A percentile compares a stretch with the other conserved stretches of the same genome.
These are phyloP conservation scores for Ganoderma lucidum DNA, from an alignment of 1,284 basidiomycete genomes.

Conservation along the genomic window DNA sequence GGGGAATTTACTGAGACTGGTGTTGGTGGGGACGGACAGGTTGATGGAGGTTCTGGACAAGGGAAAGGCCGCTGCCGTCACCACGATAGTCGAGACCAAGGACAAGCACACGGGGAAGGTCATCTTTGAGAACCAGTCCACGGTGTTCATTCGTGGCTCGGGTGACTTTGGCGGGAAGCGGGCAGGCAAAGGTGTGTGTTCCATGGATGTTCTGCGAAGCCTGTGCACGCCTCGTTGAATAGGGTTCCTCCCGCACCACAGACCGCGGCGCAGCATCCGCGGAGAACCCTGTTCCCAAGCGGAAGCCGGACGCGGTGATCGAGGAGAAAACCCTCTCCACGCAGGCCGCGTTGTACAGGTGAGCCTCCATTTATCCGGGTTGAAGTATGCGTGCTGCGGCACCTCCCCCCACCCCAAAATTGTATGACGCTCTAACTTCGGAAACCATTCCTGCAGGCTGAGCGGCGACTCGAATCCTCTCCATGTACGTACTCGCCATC, in stretches of 20 bases:
- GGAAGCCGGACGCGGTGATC: conserved; percentile 83
- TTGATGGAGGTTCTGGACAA: conserved; percentile 87
- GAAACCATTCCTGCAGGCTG: conserved; percentile 52
- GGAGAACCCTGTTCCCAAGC: conserved; percentile 82
- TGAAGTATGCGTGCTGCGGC: background rate
- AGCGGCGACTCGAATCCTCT: conserved; percentile 94
- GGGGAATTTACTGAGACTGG: background rate
- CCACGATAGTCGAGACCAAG: conserved; percentile 79
- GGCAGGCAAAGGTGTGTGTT: conserved; percentile 71
- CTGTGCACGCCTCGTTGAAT: background rate
- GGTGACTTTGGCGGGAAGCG: conserved; percentile 97
- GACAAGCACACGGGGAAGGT: conserved; percentile 83
- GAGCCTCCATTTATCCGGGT: conserved; percentile 31
- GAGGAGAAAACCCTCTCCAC: conserved; percentile 86
- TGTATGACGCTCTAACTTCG: background rate
- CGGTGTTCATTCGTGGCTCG: conserved; percentile 92
- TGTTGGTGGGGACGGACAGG: conserved; percentile 44
- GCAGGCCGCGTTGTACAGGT: conserved; percentile 95
- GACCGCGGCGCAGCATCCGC: conserved; percentile 94
- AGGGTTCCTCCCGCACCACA: conserved; percentile 39
- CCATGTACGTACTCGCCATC: conserved; percentile 63
- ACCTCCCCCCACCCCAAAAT: background rate
- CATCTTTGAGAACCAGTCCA: conserved; percentile 94
- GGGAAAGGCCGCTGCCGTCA: conserved; percentile 92
- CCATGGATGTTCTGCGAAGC: background rate